Conservation (phyloP, 1,284 basidiomycete species). For the Fomitiporia mediterranea region DNA sequence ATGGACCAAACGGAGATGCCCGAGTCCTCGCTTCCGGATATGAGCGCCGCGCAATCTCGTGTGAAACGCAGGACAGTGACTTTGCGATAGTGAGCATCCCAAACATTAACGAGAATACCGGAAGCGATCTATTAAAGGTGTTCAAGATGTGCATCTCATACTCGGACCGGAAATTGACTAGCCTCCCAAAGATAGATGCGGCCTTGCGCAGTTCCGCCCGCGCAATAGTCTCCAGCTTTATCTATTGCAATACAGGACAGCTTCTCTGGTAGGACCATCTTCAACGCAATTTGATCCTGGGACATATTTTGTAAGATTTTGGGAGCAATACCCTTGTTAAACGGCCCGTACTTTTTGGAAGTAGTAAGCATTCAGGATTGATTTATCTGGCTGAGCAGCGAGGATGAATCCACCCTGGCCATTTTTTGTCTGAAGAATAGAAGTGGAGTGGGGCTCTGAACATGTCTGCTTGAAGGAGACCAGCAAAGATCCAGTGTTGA, state of each 20-base stretch:
- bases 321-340: neutral
- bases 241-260: conserved; percentile 78
- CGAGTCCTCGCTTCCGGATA: conserved; percentile 89
- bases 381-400: conserved; percentile 74
- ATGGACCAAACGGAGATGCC: conserved; percentile 87
- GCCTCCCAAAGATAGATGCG: conserved; percentile 96
- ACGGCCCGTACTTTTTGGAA: conserved; percentile 69
- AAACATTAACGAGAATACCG: conserved; percentile 82
- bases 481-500: conserved; percentile 62
- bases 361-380: conserved; percentile 73
- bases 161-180: conserved; percentile 28
- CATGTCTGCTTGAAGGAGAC: conserved; percentile 75
- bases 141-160: conserved; percentile 20
- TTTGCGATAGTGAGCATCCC: conserved; percentile 94
- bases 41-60: conserved; percentile 70
- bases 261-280: conserved; percentile 88
- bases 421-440: conserved; percentile 56
- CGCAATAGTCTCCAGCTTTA: conserved; percentile 70
- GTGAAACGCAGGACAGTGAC: conserved; percentile 83
- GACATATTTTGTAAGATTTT: conserved; percentile 12
- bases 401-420: conserved; percentile 73
- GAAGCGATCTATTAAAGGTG: conserved; percentile 66
- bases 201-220: conserved; percentile 84
- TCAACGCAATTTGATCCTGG: conserved; percentile 83
- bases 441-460: conserved; percentile 51